Evolutionary conservation across 208 protist genomes (phyloP), one percentile per base, ranked within the genome.

Genomic region (Histomonas meleagridis): DNA sequence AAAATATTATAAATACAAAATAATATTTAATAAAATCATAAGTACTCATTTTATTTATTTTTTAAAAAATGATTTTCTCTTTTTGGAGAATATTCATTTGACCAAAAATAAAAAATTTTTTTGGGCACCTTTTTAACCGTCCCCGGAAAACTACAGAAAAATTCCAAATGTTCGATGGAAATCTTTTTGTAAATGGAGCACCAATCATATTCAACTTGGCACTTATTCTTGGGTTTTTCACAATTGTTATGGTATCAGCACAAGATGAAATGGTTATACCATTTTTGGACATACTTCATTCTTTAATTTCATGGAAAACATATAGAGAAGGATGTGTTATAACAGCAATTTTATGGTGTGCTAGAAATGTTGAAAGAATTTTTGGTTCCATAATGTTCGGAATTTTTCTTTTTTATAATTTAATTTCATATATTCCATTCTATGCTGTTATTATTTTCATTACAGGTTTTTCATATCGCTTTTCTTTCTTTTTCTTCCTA

Each of bases 131-230:
- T n/a, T n/a, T n/a, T n/a, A n/a, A n/a, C n/a, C n/a, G n/a, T n/a
- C n/a, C n/a, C n/a, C n/a, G n/a, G n/a, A n/a, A n/a, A n/a, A n/a
- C n/a, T n/a, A n/a, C n/a, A n/a, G n/a, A n/a, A n/a, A n/a, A n/a
- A n/a, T n/a, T n/a, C n/a, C n/a, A 81, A 51, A 81, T 81, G 70
- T 81, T 81, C n/a, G n/a, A 81, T 46, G 70, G 70, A 48, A 43
- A 81, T 81, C 10, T 81, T 51, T 51, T 5, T 3, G 23, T 51
- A 7, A 43, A 81, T 32, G 70, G 70, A 32, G 48, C 70, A 48
- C 26, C 43, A n/a, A 2, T 81, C 23, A 3, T 81, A 48, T 46
- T 35, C 12, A 81, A 81, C n/a, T 32, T 81, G 18, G n/a, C 51
- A 0, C 23, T 81, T 4, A 9, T 81, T n/a, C 12, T 23, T 51